Percentiles rank a stretch among this genome's conserved stretches.
Conservation (phyloP, 179 eudicot genomes). For the Beta corolliflora region DNA sequence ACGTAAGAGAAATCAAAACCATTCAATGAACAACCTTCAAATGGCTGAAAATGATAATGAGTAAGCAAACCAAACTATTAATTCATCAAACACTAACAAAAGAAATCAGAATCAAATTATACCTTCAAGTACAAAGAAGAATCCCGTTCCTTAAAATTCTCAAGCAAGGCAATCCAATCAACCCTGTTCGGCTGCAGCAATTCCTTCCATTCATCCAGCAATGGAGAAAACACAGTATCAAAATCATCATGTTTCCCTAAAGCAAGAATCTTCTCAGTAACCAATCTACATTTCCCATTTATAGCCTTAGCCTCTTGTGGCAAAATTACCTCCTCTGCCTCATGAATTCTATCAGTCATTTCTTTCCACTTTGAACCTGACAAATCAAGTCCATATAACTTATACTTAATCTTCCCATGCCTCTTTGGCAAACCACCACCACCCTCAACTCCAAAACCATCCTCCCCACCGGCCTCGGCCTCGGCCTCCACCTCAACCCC, state of each 20-base stretch:
- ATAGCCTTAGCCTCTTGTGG: constrained; percentile 73
- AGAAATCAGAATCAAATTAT: not conserved
- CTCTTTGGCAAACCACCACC: constrained; percentile 73
- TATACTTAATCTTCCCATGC: constrained; percentile 80
- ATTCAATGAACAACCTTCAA: no score
- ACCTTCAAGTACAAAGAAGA: constrained; percentile 59
- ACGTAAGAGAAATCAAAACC: not conserved
- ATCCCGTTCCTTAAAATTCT: constrained; percentile 52
- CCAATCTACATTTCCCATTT: constrained; percentile 66
- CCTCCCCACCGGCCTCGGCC: not conserved
- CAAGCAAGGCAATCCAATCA: constrained; percentile 78
- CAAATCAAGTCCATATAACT: constrained; percentile 87
- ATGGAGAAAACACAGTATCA: constrained; percentile 43
- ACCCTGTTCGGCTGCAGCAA: constrained; percentile 70
- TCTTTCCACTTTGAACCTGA: constrained; percentile 78
- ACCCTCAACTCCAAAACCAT: constrained; percentile 11
- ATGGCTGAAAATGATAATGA: no score
- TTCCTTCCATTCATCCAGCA: constrained; percentile 73
- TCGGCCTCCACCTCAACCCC: constrained; percentile 9
- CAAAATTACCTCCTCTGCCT: constrained; percentile 53
- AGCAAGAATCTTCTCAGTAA: constrained; percentile 66
- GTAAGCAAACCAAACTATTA: no score
- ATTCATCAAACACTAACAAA: not conserved
- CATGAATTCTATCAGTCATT: constrained; percentile 75
- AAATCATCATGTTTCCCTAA: constrained; percentile 52